Percentiles rank a stretch among this genome's conserved stretches.
Evolutionary conservation across 768 basidiomycete species (phyloP).

Genomic region (Kwoniella mangroviensis): DNA sequence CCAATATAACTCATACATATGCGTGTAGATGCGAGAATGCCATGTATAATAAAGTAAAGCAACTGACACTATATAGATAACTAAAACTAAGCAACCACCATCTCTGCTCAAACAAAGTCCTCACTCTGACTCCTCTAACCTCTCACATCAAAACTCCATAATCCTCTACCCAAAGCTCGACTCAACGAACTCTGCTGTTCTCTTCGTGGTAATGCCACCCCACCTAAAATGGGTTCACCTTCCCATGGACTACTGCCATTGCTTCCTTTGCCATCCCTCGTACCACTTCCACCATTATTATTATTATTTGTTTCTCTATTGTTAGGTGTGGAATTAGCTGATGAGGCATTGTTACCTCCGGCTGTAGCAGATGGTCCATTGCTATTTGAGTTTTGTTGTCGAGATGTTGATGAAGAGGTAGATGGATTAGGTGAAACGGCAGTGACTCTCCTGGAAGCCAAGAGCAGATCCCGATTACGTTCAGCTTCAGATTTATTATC

Average conservation of each 20-base stretch:
- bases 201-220: constrained; percentile 39
- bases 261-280: constrained; percentile 11
- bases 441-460: constrained; percentile 42
- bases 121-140: constrained; percentile 5
- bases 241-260: constrained; percentile 26
- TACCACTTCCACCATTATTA: background rate
- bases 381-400: background rate
- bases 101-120: background rate
- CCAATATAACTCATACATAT: background rate
- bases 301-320: background rate
- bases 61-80: background rate
- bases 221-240: constrained; percentile 41
- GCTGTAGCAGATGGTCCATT: background rate
- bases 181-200: constrained; percentile 27
- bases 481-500: constrained; percentile 41
- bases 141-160: constrained; percentile 43
- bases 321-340: constrained; percentile 4
- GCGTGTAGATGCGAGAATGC: background rate
- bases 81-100: too few relatives aligned
- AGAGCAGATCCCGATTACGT: constrained; percentile 45
- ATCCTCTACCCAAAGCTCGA: constrained; percentile 33
- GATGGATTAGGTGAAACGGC: constrained; percentile 43
- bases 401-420: background rate
- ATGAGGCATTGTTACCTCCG: background rate
- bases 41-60: background rate